A percentile compares a stretch with the other conserved stretches of the same genome.
phyloP scores from a whole-genome alignment of 1,284 basidiomycete species.

The Sphagnurus paluster region DNA sequence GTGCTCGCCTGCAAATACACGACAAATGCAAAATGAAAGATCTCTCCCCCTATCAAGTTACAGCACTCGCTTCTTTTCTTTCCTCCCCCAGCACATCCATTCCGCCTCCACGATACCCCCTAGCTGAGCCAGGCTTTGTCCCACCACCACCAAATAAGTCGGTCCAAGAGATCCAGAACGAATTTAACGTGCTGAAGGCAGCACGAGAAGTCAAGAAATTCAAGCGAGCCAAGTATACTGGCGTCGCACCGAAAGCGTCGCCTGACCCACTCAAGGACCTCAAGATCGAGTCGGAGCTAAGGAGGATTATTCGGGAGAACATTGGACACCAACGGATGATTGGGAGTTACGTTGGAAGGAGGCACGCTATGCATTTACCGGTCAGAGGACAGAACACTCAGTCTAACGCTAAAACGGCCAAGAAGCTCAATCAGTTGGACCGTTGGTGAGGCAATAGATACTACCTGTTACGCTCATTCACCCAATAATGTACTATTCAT shows the following conservation, averaged over 20 bases:
- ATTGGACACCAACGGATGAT: constrained; percentile 89
- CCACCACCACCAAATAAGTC: constrained; percentile 48
- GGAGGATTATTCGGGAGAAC: constrained; percentile 79
- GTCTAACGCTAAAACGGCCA: constrained; percentile 84
- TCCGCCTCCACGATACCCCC: constrained; percentile 59
- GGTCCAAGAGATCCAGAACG: constrained; percentile 41
- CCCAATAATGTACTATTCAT: not conserved
- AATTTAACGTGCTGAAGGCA: constrained; percentile 29
- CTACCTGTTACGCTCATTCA: not conserved
- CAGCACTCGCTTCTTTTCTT: constrained; percentile 83
- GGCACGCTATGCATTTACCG: constrained; percentile 87
- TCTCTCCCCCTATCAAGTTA: constrained; percentile 80
- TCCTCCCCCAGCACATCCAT: constrained; percentile 77
- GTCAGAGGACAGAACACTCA: constrained; percentile 90
- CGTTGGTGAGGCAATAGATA: constrained; percentile 24
- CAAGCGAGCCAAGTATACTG: constrained; percentile 22
- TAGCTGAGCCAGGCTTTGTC: constrained; percentile 54
- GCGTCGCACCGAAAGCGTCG: constrained; percentile 19
- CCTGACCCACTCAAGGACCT: constrained; percentile 68
- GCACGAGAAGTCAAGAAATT: constrained; percentile 32
- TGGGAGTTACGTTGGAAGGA: constrained; percentile 83
- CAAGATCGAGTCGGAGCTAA: constrained; percentile 82
- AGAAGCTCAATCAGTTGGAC: constrained; percentile 70
- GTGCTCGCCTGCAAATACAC: constrained; percentile 88
- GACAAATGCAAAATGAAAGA: constrained; percentile 75